Conservation (phyloP, 169 alveolate genomes). For the Cryptosporidium baileyi region DNA sequence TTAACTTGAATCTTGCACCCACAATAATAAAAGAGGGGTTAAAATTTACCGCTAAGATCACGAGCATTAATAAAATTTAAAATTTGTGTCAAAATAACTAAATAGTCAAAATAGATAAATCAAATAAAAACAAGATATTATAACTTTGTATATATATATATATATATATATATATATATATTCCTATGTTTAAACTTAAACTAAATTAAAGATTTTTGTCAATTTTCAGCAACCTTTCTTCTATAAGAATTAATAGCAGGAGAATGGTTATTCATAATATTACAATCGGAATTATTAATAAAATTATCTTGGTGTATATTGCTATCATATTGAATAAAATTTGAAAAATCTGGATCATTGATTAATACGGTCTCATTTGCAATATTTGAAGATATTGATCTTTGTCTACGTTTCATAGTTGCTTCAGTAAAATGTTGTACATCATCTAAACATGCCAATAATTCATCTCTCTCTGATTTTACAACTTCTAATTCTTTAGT, state of each 20-base stretch:
- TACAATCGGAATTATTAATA: neutral
- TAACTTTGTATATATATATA: no score
- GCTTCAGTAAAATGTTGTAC: conserved; percentile 68
- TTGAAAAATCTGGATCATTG: neutral
- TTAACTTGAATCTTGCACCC: no score
- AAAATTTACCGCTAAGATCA: no score
- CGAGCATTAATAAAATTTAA: no score
- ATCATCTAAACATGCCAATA: conserved; percentile 62
- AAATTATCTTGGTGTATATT: conserved; percentile 6
- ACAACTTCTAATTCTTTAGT: conserved; percentile 50
- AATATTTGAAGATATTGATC: neutral
- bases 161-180: no score
- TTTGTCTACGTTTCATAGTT: conserved; percentile 63
- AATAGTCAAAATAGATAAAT: no score
- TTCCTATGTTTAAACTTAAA: no score
- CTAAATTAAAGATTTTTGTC: neutral
- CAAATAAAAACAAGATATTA: no score
- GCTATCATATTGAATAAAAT: conserved; percentile 10
- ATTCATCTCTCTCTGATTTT: conserved; percentile 64
- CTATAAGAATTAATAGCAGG: conserved; percentile 2
- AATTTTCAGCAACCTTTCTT: conserved; percentile 1
- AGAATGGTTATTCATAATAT: conserved; percentile 1
- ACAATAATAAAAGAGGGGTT: no score
- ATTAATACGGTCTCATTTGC: neutral
- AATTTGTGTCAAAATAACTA: no score